Base-by-base conservation (phyloP, 2,329 filamentous ascomycete genomes). In the Talaromyces sp. region DNA sequence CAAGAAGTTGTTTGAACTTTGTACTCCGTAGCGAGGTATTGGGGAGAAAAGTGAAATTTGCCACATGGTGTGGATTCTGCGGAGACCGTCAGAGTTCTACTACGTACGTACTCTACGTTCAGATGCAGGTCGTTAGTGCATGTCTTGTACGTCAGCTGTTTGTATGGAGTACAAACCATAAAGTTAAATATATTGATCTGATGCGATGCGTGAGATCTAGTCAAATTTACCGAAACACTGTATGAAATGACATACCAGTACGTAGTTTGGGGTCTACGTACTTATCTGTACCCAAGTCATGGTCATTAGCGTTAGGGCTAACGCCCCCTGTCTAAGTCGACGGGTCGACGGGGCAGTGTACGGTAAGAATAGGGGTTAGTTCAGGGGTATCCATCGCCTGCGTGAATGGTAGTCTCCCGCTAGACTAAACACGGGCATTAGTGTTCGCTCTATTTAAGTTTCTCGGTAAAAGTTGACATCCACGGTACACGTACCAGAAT, bases 31-130 rank as follows among this genome's bases (percentile, higher is more conserved):
- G 31, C 52, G 31, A 56, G 33, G n/a, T 8, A 9, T 56, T 24
- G 35, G 31, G 7, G 33, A 4, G 19, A 19, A 56, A 56, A 37
- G 52, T 37, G 16, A 37, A 56, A 56, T 37, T 22, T 56, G 52
- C 52, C 52, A 56, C 52, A 56, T 56, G 33, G 19, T 22, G 31
- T 56, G 52, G 31, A 56, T 56, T 56, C 50, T 56, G 50, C 50
- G 50, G 52, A 37, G 52, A 33, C 33, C 33, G 31, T 22, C 33
- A 6, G n/a, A 14, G n/a, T 10, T 22, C 22, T 8, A 35, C 33
- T 47, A 24, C 45, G n/a, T 22, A 11, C 19, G 16, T 19, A 22
- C n/a, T n/a, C n/a, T n/a, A n/a, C 22, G 19, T 24, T 11, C 7
- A 47, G 45, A 19, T 37, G 16, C 13, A 52, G 13, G n/a, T n/a